Percentiles rank a stretch among this genome's conserved stretches.
Conservation (phyloP, 495 filamentous ascomycete genomes). For the Penicillium subrubescens region DNA sequence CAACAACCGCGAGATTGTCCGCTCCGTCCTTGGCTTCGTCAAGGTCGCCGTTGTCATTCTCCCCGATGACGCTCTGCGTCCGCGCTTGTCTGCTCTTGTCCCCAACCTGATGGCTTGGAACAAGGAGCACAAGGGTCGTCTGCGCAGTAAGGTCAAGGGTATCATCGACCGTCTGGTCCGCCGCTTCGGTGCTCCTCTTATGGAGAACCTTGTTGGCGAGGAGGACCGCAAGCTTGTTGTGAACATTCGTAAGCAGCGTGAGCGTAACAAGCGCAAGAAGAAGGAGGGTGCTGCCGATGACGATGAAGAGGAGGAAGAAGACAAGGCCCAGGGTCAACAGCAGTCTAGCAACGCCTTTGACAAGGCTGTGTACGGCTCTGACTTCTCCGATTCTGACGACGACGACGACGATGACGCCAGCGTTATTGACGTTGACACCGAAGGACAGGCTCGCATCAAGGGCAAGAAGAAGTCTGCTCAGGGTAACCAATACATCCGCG, state of each 20-base stretch:
- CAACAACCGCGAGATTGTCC: conserved; percentile 94
- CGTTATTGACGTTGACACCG: conserved; percentile 57
- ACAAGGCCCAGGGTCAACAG: conserved; percentile 31
- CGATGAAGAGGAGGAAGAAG: conserved; percentile 51
- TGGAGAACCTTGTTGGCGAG: conserved; percentile 73
- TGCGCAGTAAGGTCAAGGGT: conserved; percentile 95
- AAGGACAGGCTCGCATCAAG: conserved; percentile 39
- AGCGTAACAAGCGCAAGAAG: conserved; percentile 83
- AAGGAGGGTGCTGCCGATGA: conserved; percentile 58
- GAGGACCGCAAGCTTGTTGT: conserved; percentile 84
- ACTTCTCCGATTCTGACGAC: conserved; percentile 67
- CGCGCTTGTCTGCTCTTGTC: conserved; percentile 71
- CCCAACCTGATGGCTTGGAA: conserved; percentile 94
- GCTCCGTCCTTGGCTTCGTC: conserved; percentile 88
- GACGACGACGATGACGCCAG: conserved; percentile 62
- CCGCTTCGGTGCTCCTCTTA: conserved; percentile 77
- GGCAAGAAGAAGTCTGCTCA: conserved; percentile 49
- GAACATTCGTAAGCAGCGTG: conserved; percentile 92
- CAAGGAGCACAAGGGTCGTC: conserved; percentile 95
- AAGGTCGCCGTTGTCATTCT: conserved; percentile 92
- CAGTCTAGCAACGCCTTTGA: conserved; percentile 89
- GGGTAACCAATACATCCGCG: conserved; percentile 79
- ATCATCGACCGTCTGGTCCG: conserved; percentile 92
- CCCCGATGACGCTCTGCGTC: conserved; percentile 70
- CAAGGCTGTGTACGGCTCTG: conserved; percentile 89